Percentiles rank a stretch among this genome's conserved stretches.
Conservation (phyloP, 257 asterid species). For the Solanum dulcamara region DNA sequence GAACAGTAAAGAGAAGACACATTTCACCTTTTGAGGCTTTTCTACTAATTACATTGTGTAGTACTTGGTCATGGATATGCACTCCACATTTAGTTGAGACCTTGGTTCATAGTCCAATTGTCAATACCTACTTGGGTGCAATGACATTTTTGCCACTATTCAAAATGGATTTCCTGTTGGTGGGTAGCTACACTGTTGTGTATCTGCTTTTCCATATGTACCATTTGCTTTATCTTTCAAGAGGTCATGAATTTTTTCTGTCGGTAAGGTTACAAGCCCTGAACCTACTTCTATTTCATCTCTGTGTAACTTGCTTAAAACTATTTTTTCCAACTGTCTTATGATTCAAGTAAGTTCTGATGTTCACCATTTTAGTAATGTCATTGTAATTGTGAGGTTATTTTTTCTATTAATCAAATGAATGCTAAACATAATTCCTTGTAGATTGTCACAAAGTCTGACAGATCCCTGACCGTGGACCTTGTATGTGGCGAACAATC, state of each 20-base stretch:
- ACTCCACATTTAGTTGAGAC: neutral
- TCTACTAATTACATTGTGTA: neutral
- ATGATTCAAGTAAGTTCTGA: neutral
- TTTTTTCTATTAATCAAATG: neutral
- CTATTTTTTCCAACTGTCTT: neutral
- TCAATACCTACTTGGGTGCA: neutral
- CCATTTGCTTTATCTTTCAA: neutral
- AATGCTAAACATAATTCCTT: neutral
- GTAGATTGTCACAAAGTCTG: slow-evolving; percentile 63
- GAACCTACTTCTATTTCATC: neutral
- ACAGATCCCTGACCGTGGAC: slow-evolving; percentile 49
- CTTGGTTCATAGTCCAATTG: neutral
- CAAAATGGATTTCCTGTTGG: neutral
- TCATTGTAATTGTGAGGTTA: neutral
- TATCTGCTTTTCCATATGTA: neutral
- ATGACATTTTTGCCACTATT: neutral
- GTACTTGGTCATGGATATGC: neutral
- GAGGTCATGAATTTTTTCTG: neutral
- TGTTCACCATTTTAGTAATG: neutral
- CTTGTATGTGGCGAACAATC: slow-evolving; percentile 34
- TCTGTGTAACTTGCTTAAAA: neutral
- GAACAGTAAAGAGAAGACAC: neutral
- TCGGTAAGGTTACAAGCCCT: neutral
- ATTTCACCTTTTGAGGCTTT: neutral
- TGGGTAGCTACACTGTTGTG: neutral